phyloP scores from a whole-genome alignment of 2,329 filamentous ascomycete genomes.

The Talaromyces sp. region DNA sequence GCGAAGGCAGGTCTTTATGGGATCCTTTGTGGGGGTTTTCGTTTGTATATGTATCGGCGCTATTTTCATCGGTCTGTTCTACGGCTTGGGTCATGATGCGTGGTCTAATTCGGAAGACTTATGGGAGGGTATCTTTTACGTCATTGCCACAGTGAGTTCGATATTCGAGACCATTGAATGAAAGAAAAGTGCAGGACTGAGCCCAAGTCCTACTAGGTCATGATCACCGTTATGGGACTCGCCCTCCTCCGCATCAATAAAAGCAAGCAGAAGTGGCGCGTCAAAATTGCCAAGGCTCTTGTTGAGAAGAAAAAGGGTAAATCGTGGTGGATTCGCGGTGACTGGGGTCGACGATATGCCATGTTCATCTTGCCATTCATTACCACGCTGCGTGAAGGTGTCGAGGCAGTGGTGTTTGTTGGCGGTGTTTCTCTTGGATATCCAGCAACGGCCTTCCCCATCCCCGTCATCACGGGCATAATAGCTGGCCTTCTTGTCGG shows the following conservation, averaged over 20 bases:
- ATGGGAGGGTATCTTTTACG: constrained; percentile 77
- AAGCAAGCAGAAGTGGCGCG: constrained; percentile 81
- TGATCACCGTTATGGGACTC: constrained; percentile 78
- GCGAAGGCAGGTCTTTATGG: constrained; percentile 64
- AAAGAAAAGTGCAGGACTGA: no score
- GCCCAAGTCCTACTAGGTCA: constrained; percentile 42
- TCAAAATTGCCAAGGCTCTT: constrained; percentile 71
- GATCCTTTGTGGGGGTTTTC: constrained; percentile 59
- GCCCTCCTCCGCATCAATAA: constrained; percentile 78
- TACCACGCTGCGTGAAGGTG: constrained; percentile 77
- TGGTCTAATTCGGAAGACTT: constrained; percentile 69
- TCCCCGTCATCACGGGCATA: constrained; percentile 71
- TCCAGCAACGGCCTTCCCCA: constrained; percentile 71
- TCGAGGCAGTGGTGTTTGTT: constrained; percentile 83
- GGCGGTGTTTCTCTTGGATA: constrained; percentile 76
- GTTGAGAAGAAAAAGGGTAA: constrained; percentile 47
- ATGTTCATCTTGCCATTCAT: constrained; percentile 86
- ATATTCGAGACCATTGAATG: no score
- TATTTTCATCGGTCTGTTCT: constrained; percentile 70
- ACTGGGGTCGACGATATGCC: constrained; percentile 76
- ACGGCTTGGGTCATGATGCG: constrained; percentile 62
- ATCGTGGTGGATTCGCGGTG: constrained; percentile 26
- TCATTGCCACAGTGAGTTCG: constrained; percentile 58
- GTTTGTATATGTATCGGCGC: constrained; percentile 64
- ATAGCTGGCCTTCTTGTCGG: constrained; percentile 65